Conservation (phyloP, 1,284 basidiomycete species). For the Apiotrichum veenhuisii region DNA sequence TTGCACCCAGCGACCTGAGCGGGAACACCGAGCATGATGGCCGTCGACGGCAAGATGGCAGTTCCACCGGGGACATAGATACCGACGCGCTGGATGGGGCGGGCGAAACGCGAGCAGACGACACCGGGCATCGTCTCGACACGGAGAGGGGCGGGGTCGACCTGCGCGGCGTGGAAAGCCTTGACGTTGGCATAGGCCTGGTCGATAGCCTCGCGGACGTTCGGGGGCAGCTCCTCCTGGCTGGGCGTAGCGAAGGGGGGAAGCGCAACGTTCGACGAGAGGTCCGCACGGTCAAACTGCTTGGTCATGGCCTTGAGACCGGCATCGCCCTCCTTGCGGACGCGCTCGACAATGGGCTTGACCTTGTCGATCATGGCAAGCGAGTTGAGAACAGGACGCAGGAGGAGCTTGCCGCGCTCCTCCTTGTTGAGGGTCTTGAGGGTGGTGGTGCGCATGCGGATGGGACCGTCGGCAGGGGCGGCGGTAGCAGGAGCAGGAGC, state of each 20-base stretch:
- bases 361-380: slow-evolving; percentile 94
- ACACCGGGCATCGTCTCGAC: slow-evolving; percentile 99
- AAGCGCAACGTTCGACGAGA: slow-evolving; percentile 50
- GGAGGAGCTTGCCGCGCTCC: slow-evolving; percentile 69
- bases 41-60: slow-evolving; percentile 92
- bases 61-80: slow-evolving; percentile 98
- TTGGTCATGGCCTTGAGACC: slow-evolving; percentile 86
- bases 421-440: slow-evolving; percentile 57
- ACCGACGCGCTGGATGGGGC: slow-evolving; percentile 90
- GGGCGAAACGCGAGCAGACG: slow-evolving; percentile 86
- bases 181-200: slow-evolving; percentile 87
- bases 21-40: slow-evolving; percentile 95
- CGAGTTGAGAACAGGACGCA: slow-evolving; percentile 86
- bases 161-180: slow-evolving; percentile 84
- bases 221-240: slow-evolving; percentile 58
- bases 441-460: slow-evolving; percentile 71
- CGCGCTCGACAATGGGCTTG: slow-evolving; percentile 87
- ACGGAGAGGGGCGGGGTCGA: slow-evolving; percentile 64
- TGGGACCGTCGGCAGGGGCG: slow-evolving; percentile 50
- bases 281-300: slow-evolving; percentile 79
- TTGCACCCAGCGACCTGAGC: slow-evolving; percentile 96
- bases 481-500: slow-evolving; percentile 30
- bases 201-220: slow-evolving; percentile 80
- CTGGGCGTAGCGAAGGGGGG: slow-evolving; percentile 49
- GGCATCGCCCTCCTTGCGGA: slow-evolving; percentile 76